Percentiles rank a stretch among this genome's conserved stretches.
phyloP scores from a whole-genome alignment of 2,329 filamentous ascomycete species.

The Penicillium sumatraense region DNA sequence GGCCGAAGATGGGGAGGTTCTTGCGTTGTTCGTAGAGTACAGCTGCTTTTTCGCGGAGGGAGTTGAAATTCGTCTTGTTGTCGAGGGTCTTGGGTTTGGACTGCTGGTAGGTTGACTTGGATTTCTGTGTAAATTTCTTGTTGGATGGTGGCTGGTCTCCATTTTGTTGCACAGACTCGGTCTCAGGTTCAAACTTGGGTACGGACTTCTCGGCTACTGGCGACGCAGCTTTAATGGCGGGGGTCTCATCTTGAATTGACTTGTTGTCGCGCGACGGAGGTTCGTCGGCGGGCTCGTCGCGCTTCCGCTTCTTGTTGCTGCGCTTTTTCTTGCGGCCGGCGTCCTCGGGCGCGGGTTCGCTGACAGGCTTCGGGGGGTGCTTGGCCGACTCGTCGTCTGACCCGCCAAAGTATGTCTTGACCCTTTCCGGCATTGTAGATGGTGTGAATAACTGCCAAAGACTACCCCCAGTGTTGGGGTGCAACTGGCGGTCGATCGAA shows the following conservation, averaged over 20 bases:
- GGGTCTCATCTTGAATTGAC: slow-evolving; percentile 1
- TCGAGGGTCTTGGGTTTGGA: slow-evolving; percentile 25
- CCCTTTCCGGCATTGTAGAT: slow-evolving; percentile 50
- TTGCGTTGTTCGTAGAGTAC: slow-evolving; percentile 60
- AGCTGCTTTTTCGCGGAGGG: slow-evolving; percentile 52
- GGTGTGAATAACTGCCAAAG: not conserved
- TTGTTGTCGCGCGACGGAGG: slow-evolving; percentile 13
- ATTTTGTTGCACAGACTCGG: not conserved
- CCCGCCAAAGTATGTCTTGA: slow-evolving; percentile 44
- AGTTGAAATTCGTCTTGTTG: slow-evolving; percentile 30
- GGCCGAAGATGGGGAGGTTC: slow-evolving; percentile 78
- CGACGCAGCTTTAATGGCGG: not conserved
- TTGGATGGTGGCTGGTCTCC: not conserved
- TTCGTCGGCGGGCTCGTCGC: slow-evolving; percentile 28
- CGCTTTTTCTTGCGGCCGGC: slow-evolving; percentile 30
- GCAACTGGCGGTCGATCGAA: not conserved
- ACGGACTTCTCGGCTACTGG: not conserved
- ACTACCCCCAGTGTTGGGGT: too few relatives aligned
- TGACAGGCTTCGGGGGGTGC: slow-evolving; percentile 13
- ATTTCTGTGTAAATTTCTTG: slow-evolving; percentile 4
- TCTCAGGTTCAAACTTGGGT: not conserved
- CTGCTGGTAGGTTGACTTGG: slow-evolving; percentile 12
- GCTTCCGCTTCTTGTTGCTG: slow-evolving; percentile 38
- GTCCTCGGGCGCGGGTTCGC: slow-evolving; percentile 10
- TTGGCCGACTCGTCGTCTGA: slow-evolving; percentile 32